Evolutionary conservation across 345 rosid species (phyloP), one percentile per base, ranked within the genome.

Genomic region (Aquilaria sinensis): DNA sequence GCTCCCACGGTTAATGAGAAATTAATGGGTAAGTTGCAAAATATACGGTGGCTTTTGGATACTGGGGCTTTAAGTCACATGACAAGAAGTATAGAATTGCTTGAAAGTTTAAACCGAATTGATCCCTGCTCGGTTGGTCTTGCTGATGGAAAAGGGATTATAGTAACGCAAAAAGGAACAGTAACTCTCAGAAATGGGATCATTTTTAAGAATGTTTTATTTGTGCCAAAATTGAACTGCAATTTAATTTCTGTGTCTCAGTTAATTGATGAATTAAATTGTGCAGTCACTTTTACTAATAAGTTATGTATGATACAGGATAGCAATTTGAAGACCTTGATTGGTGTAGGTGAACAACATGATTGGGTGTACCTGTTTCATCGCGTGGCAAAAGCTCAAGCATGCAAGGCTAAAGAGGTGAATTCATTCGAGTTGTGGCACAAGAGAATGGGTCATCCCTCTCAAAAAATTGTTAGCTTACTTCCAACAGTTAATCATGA

Each of bases 341-440:
- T 16, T 16, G 23, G 23, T 16, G 23, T 16, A 0, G 23, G 23
- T 16, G 23, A 16, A 16, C n/a, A 13, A 50, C 43, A 59, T 49
- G 30, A 78, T 16, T 47, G 73, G 68, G 1, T 67, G 0, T 63
- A 67, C 14, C 56, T 9, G 4, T 53, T 59, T 1, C 1, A 45
- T 0, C n/a, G 30, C 2, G 47, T 57, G 31, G 47, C 29, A 0
- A 4, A 10, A 0, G 11, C 10, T 7, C 14, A 45, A 9, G 53
- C 52, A 2, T 50, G 49, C 10, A 33, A 11, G 15, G 10, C 5
- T 12, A 12, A 0, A 12, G n/a, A 10, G 3, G 1, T 11, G 0
- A 0, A 2, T 11, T 0, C 12, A 0, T 32, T 51, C 49, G 58
- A 68, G 1, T 2, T 62, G 4, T 73, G 62, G 70, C 74, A 74